Conservation (phyloP, 768 basidiomycete species). For the Boletus edulis region DNA sequence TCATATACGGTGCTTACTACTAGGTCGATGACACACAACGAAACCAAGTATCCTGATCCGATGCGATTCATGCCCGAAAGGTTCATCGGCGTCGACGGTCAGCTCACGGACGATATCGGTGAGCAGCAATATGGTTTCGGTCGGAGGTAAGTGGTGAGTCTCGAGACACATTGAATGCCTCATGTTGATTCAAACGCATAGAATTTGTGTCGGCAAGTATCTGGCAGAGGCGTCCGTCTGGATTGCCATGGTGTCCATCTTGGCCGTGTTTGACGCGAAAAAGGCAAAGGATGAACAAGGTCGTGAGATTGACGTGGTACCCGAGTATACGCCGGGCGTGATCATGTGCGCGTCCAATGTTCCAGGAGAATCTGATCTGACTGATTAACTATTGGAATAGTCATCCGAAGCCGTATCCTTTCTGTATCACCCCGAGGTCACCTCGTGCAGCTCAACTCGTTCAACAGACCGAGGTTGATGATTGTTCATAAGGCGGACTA, state of each 20-base stretch:
- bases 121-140: constrained; percentile 25
- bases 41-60: constrained; percentile 20
- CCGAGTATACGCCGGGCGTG: constrained; percentile 26
- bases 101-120: constrained; percentile 17
- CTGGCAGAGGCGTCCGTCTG: constrained; percentile 26
- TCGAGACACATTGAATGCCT: too few species aligned
- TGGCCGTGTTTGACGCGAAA: constrained; percentile 25
- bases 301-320: constrained; percentile 22
- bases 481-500: background rate
- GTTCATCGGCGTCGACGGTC: constrained; percentile 15
- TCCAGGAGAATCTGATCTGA: too few species aligned
- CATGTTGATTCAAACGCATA: background rate
- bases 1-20: too few species aligned
- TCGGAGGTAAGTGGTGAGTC: constrained; percentile 11
- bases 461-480: constrained; percentile 12
- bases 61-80: constrained; percentile 22
- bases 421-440: constrained; percentile 20
- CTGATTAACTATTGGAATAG: background rate
- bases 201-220: constrained; percentile 27
- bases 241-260: constrained; percentile 25
- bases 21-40: constrained; percentile 29
- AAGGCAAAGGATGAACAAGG: constrained; percentile 34
- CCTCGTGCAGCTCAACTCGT: constrained; percentile 7
- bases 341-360: constrained; percentile 20
- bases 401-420: constrained; percentile 18